phyloP scores from a whole-genome alignment of 202 grass and related monocot species.

The Setaria italica region DNA sequence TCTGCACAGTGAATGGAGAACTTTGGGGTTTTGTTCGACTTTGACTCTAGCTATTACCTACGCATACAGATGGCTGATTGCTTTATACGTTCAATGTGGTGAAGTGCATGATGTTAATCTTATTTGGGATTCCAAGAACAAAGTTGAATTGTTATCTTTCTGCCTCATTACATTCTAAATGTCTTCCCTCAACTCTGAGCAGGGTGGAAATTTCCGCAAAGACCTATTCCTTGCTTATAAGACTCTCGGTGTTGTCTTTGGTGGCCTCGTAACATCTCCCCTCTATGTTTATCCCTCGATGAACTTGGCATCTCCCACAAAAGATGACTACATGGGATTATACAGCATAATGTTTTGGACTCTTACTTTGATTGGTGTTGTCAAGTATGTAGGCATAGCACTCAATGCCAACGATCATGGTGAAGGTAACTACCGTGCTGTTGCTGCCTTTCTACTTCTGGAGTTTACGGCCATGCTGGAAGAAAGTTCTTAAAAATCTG shows the following conservation, averaged over 20 bases:
- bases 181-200: conserved; percentile 28
- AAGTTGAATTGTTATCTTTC: background rate
- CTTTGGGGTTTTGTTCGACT: background rate
- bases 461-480: background rate
- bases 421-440: conserved; percentile 53
- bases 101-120: background rate
- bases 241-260: conserved; percentile 74
- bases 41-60: conserved; percentile 28
- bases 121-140: conserved; percentile 4
- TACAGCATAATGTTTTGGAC: conserved; percentile 87
- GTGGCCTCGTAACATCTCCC: conserved; percentile 73
- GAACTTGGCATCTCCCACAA: conserved; percentile 68
- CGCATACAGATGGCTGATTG: background rate
- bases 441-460: conserved; percentile 24
- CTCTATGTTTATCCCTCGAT: conserved; percentile 80
- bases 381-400: conserved; percentile 73
- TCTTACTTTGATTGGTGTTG: conserved; percentile 68
- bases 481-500: background rate
- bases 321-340: conserved; percentile 68
- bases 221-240: conserved; percentile 60
- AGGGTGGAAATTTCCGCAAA: conserved; percentile 44
- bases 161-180: conserved; percentile 33
- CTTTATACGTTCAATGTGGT: conserved; percentile 18
- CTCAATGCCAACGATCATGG: conserved; percentile 72
- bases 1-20: background rate